These are phyloP conservation scores for Dillenia suffruticosa DNA, from an alignment of 164 flowering plant genomes.

Conservation along the genomic window DNA sequence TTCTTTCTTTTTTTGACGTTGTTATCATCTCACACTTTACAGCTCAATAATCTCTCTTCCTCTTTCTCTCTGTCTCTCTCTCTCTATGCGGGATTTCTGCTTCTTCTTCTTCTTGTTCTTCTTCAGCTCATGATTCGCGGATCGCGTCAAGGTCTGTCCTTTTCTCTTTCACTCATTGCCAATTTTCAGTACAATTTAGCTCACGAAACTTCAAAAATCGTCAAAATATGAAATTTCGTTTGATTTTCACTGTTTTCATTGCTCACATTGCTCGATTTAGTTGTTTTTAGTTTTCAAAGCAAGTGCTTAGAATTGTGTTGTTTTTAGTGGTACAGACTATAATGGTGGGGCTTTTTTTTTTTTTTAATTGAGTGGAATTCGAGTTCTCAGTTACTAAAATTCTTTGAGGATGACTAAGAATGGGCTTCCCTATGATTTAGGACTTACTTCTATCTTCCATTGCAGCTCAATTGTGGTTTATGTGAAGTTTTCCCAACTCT, in stretches of 20 bases:
- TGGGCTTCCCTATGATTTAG: no score
- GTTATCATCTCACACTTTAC: no score
- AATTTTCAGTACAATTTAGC: neutral
- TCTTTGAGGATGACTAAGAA: no score
- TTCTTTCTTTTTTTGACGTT: neutral
- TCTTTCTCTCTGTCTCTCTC: neutral
- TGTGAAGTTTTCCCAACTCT: no score
- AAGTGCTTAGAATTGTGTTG: neutral
- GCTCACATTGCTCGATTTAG: neutral
- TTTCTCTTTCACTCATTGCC: neutral
- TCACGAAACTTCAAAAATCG: neutral
- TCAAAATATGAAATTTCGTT: neutral
- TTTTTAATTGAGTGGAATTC: no score
- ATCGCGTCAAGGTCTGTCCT: constrained; percentile 12
- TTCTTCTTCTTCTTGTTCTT: neutral
- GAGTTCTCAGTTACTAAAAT: no score
- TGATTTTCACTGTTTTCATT: neutral
- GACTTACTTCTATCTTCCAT: no score
- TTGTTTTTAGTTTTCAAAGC: neutral
- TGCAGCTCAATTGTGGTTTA: no score
- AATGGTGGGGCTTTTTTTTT: neutral
- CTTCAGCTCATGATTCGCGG: neutral
- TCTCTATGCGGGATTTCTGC: neutral
- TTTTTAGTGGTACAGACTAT: constrained; percentile 2
- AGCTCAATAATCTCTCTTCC: neutral